Base-by-base conservation (phyloP, 2,329 filamentous ascomycete genomes). In the Calonectria crousiana region DNA sequence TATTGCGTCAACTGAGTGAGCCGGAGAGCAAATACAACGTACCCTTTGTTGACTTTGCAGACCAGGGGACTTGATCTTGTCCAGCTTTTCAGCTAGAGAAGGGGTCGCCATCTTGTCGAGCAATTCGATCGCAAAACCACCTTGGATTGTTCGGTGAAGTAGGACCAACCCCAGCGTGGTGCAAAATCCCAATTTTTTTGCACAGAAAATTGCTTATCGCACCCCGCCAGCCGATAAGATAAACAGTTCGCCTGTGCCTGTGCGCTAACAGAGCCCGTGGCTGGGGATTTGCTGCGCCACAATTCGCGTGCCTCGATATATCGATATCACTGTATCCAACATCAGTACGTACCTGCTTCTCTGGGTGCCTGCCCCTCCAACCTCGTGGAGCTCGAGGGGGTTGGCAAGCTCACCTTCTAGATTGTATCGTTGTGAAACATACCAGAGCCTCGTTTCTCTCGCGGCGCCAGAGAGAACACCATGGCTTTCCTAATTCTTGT, bases 31-130 rank as follows among this genome's bases (percentile, higher is more conserved):
- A 60, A n/a, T 30, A 16, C 51, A 74, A 69, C 88, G 79, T 88
- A 97, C 95, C 91, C 96, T 95, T 85, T 98, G 93, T 87, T 98
- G 96, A 84, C 95, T 98, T 86, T 98, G 95, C 82, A 98, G 92
- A 86, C 98, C 98, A 71, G 97, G 97, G 83, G 95, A 97, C 87
- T 97, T 95, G 85, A 98, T 98, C 91, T 97, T 98, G 88, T 96
- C 95, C 84, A 99, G 92, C 89, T 95, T 97, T 89, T 98, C 96
- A 84, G 94, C 92, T 82, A 98, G 82, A 81, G 79, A 80, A 81
- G 78, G 78, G 77, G 89, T 87, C 80, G 87, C 83, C 89, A 90
- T 91, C 65, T 84, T 80, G 80, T 78, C 74, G 77, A 78, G 76
- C 75, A 79, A 81, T 81, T 76, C 74, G 77, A 80, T 80, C 76